Evolutionary conservation across 257 asterid genomes (phyloP), one percentile per base, ranked within the genome.

Genomic region (Petunia axillaris): DNA sequence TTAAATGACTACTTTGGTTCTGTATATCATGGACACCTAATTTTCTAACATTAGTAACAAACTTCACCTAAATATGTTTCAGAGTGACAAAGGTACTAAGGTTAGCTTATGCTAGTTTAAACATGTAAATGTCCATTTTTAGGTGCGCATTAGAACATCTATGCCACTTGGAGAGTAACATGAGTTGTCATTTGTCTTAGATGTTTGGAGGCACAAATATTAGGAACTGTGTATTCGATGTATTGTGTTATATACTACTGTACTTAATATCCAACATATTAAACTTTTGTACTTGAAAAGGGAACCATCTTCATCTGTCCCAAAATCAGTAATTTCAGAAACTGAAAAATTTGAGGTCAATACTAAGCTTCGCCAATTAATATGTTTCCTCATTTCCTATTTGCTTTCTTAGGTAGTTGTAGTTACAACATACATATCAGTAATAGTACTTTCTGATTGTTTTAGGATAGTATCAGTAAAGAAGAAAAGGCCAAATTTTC

Each of bases 41-140:
- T 16, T 70, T 68, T 70, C 59, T 70, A 44, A 25, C 59, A 46
- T 70, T 71, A 25, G 10, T n/a, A 5, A 25, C 58, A 70, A 70
- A 48, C 77, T 25, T 71, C 6, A 71, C 62, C 62, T 73, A 2
- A 25, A 2, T n/a, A 5, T 50, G 77, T 36, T 50, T 71, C 60
- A 48, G 44, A 50, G 35, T 35, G 77, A 50, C 43, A 71, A 5
- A 70, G 59, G 48, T 38, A 68, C 75, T 1, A 16, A 2, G 7
- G n/a, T 67, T 8, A 43, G 3, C 55, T 43, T 67, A 43, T 67
- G 0, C 41, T 8, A 58, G 5, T 70, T 2, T 16, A 25, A 46
- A 70, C 44, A 71, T 35, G 60, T 10, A 10, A 70, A 2, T 25
- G 11, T 70, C 16, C 36, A 15, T 57, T 25, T 59, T 46, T 46